Conservation (phyloP, 1,284 basidiomycete species). For the Xerocomus minutiporus region DNA sequence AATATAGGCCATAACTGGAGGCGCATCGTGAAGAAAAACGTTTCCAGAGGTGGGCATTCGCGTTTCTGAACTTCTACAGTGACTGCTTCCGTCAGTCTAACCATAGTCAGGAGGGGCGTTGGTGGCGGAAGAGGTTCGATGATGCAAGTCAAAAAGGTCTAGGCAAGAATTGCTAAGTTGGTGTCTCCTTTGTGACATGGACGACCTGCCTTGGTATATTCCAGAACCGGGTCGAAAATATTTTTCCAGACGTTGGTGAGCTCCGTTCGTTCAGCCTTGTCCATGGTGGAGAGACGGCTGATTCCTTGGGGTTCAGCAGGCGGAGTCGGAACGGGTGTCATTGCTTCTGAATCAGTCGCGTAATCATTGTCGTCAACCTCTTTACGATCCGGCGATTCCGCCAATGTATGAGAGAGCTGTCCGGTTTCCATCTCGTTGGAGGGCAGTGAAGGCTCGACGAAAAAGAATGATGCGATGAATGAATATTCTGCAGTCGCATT, state of each 20-base stretch:
- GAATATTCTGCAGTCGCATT: conserved; percentile 89
- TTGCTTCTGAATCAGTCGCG: conserved; percentile 40
- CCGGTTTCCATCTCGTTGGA: conserved; percentile 34
- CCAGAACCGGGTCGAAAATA: conserved; percentile 82
- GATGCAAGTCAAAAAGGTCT: conserved; percentile 65
- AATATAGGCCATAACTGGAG: conserved; percentile 89
- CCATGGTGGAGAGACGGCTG: conserved; percentile 29
- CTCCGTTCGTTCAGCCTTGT: conserved; percentile 57
- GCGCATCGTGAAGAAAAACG: conserved; percentile 73
- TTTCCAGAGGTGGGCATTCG: conserved; percentile 72
- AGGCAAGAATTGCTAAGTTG: conserved; percentile 2
- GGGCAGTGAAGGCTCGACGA: conserved; percentile 35
- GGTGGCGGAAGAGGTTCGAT: conserved; percentile 70
- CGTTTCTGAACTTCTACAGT: conserved; percentile 70
- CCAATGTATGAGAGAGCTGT: conserved; percentile 35
- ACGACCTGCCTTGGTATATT: conserved; percentile 66
- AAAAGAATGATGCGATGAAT: conserved; percentile 83
- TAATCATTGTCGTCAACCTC: conserved; percentile 32
- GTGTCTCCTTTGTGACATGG: background rate
- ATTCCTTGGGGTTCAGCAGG: conserved; percentile 19
- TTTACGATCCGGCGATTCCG: conserved; percentile 19
- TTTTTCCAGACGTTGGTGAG: conserved; percentile 80
- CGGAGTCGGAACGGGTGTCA: conserved; percentile 14
- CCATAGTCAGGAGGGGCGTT: conserved; percentile 79
- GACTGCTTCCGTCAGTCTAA: conserved; percentile 79